Base-by-base conservation (phyloP, 2,329 filamentous ascomycete genomes). In the Remersonia thermophila region DNA sequence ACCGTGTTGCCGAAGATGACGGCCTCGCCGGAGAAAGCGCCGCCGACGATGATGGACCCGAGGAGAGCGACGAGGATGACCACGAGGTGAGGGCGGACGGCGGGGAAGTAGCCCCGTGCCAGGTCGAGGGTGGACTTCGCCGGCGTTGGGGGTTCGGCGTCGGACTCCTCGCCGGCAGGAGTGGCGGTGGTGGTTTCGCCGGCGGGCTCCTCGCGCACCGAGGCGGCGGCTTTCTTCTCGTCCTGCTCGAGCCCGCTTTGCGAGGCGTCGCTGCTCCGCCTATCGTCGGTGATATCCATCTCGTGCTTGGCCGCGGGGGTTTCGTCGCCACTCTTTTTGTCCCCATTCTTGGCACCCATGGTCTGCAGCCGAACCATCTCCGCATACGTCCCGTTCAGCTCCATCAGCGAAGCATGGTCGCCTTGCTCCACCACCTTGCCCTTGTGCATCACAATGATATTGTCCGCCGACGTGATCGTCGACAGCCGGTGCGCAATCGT, bases 1-100 rank as follows among this genome's bases (percentile, higher is more conserved):
- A 79, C 64, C 1, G 69, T 71, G 50, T 73, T 67, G 33, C 73
- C 74, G 40, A 79, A 77, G 31, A 79, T 69, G n/a, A 75, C 57
- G 15, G 68, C 73, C 35, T 68, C 64, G 2, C 64, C 71, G 12
- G 69, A 69, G 51, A 71, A 77, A 1, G 72, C 66, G 9, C 65
- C 66, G 11, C 73, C 73, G 4, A 76, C 69, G 26, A 76, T 54
- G 33, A 60, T 55, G 2, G 71, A 61, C 7, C 62, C 66, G 10
- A 70, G 52, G 8, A 75, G 57, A 0, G 67, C 71, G 12, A 69
- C 33, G 2, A 65, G 37, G 1, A 75, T 34, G 40, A 49, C 53
- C 25, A 44, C 36, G 1, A 53, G 37, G 43, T 67, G 73, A 0
- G 54, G 54, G 2, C 53, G 47, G 7, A 54, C 30, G 3, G 54